Conservation (phyloP, 176 grass and related monocot genomes). For the Musa schizocarpa region DNA sequence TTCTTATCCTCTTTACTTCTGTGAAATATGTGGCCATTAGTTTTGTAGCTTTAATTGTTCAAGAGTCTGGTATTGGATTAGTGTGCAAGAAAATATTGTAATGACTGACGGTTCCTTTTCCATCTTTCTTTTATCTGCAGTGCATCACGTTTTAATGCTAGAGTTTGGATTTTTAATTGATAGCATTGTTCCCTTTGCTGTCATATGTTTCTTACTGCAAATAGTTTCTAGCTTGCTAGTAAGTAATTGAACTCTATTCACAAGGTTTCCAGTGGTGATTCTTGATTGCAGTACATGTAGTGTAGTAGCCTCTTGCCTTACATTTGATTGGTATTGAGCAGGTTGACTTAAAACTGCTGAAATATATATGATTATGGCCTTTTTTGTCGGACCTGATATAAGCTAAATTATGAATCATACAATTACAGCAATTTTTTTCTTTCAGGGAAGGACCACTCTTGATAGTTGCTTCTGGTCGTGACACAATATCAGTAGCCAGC, state of each 20-base stretch:
- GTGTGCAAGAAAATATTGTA: no score
- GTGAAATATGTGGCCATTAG: no score
- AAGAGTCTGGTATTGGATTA: no score
- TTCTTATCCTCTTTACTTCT: no score
- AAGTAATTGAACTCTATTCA: no score
- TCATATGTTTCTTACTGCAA: background rate
- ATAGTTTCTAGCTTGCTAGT: background rate
- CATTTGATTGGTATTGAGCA: background rate
- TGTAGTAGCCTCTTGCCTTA: background rate
- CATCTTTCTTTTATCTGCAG: background rate
- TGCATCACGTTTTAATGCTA: background rate
- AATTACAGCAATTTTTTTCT: conserved; percentile 17
- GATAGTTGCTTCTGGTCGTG: conserved; percentile 77
- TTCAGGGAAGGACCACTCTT: conserved; percentile 77
- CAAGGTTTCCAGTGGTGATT: no score
- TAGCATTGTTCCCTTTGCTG: background rate
- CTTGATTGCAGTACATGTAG: no score
- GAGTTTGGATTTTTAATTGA: no score
- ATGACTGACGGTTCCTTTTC: background rate
- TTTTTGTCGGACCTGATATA: conserved; percentile 3
- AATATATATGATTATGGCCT: background rate
- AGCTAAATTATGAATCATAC: conserved; percentile 7
- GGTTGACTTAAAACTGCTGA: background rate
- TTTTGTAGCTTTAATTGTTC: no score
- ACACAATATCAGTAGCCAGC: conserved; percentile 80